Conservation (phyloP, 768 basidiomycete species). For the Collybia sordida region DNA sequence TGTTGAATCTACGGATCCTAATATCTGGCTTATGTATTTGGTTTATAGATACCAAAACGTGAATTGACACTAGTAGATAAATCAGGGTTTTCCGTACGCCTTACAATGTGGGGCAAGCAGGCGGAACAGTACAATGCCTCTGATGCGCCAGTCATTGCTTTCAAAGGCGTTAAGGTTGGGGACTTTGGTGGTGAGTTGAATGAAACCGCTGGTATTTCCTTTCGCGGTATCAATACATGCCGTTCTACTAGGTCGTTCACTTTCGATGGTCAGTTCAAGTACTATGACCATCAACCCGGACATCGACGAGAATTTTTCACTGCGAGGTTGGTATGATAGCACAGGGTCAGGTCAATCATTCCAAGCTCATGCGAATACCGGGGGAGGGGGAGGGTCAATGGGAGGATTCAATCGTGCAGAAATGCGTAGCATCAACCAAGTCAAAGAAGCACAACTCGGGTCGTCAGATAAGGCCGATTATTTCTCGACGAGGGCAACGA, state of each 20-base stretch:
- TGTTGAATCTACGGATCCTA: constrained; percentile 12
- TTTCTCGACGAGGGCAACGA: constrained; percentile 79
- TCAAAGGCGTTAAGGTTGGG: constrained; percentile 91
- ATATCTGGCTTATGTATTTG: constrained; percentile 4
- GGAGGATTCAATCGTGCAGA: constrained; percentile 68
- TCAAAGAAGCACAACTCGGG: constrained; percentile 77
- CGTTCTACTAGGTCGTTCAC: constrained; percentile 59
- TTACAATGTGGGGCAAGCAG: constrained; percentile 96
- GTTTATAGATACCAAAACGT: constrained; percentile 74
- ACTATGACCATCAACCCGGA: constrained; percentile 88
- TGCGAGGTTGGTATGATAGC: constrained; percentile 92
- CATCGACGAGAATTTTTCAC: constrained; percentile 80
- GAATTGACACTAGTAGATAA: constrained; percentile 88
- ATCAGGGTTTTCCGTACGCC: constrained; percentile 70
- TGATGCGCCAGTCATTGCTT: constrained; percentile 76
- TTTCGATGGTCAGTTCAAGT: constrained; percentile 82
- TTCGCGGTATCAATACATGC: constrained; percentile 5
- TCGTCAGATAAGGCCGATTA: constrained; percentile 75
- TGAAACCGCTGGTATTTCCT: neutral
- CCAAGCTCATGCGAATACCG: constrained; percentile 62
- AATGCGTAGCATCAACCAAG: constrained; percentile 69
- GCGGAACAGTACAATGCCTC: constrained; percentile 75
- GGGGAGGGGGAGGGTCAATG: constrained; percentile 33
- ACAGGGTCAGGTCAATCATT: constrained; percentile 64
- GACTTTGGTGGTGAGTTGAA: constrained; percentile 74